These are phyloP conservation scores for Hsuehochloa calcarea DNA, from an alignment of 176 grass and related monocot genomes.

Conservation along the genomic window DNA sequence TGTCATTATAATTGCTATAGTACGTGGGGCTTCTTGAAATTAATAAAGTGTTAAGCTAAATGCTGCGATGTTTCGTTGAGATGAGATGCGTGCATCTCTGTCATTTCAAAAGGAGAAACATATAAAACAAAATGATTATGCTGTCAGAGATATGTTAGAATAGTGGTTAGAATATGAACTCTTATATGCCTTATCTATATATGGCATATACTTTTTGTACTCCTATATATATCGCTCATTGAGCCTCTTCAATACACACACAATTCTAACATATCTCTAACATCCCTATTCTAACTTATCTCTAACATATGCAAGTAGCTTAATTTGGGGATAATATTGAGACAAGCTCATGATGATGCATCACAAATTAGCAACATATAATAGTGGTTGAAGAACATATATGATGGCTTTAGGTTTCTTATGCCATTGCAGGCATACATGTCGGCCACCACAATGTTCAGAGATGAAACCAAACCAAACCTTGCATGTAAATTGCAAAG, in stretches of 20 bases:
- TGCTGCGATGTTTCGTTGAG: background rate
- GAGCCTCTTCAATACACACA: too few relatives aligned
- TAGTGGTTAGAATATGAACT: too few relatives aligned
- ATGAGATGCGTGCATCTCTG: background rate
- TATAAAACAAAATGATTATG: too few relatives aligned
- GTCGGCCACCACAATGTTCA: conserved; percentile 38
- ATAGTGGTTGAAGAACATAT: conserved; percentile 38
- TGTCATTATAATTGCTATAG: background rate
- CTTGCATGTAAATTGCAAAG: conserved; percentile 36
- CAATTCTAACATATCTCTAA: too few relatives aligned
- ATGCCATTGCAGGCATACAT: conserved; percentile 24
- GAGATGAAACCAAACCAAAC: background rate
- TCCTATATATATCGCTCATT: too few relatives aligned
- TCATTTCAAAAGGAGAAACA: background rate
- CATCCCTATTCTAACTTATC: too few relatives aligned
- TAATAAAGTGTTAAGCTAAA: background rate
- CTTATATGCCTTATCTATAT: too few relatives aligned
- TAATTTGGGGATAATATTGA: conserved; percentile 5
- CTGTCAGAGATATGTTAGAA: too few relatives aligned
- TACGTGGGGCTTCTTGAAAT: background rate
- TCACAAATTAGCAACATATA: conserved; percentile 35
- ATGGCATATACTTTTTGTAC: too few relatives aligned
- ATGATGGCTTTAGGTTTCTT: conserved; percentile 34
- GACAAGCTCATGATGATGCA: conserved; percentile 50
- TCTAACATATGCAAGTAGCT: conserved; percentile 4